phyloP scores from a whole-genome alignment of 345 rosid genomes.

The Nephelium lappaceum region DNA sequence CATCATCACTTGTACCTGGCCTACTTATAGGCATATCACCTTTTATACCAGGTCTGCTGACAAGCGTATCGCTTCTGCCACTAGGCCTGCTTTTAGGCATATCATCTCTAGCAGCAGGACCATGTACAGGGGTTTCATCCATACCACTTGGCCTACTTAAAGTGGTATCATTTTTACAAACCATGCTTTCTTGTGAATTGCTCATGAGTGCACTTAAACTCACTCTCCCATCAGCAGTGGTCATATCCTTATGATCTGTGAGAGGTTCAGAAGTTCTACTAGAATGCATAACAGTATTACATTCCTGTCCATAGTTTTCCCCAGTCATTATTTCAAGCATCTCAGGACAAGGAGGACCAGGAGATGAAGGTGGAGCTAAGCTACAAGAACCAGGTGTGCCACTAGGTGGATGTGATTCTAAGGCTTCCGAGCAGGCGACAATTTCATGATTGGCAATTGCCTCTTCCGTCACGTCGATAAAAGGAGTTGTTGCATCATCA shows the following conservation, averaged over 20 bases:
- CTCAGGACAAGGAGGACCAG: constrained; percentile 19
- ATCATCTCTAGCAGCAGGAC: constrained; percentile 24
- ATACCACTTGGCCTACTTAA: constrained; percentile 35
- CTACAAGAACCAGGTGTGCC: constrained; percentile 35
- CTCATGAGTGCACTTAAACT: constrained; percentile 27
- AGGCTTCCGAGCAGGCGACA: constrained; percentile 36
- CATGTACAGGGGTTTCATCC: constrained; percentile 24
- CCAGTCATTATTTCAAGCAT: constrained; percentile 31
- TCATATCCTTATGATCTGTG: constrained; percentile 31
- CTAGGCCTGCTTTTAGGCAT: constrained; percentile 2
- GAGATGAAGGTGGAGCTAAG: neutral
- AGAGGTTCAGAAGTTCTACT: constrained; percentile 37
- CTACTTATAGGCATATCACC: constrained; percentile 24
- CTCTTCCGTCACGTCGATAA: constrained; percentile 54
- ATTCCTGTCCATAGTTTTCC: constrained; percentile 36
- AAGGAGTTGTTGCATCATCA: constrained; percentile 78
- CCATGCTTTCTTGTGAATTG: constrained; percentile 38
- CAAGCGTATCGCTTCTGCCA: constrained; percentile 23
- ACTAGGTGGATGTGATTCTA: constrained; percentile 36
- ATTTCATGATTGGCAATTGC: constrained; percentile 38
- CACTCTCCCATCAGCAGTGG: constrained; percentile 28
- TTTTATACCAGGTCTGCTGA: constrained; percentile 17
- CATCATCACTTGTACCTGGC: constrained; percentile 23
- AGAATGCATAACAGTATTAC: constrained; percentile 35
- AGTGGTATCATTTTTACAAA: constrained; percentile 33